Percentiles rank a stretch among this genome's conserved stretches.
Conservation (phyloP, 2,329 filamentous ascomycete species). For the Phialemonium atrogriseum region DNA sequence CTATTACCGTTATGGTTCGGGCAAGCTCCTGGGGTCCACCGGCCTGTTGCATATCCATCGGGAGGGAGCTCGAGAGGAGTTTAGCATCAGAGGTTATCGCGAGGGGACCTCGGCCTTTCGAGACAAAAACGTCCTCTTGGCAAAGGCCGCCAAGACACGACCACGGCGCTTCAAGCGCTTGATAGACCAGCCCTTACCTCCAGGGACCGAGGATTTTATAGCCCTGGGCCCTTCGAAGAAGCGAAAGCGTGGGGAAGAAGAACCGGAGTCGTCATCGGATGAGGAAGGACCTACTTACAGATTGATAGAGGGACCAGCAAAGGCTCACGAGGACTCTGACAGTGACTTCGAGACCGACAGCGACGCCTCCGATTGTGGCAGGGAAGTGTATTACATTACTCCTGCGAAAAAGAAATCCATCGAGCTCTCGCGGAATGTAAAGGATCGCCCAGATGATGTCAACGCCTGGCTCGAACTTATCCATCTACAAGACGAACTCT, state of each 20-base stretch:
- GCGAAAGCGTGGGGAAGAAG: conserved; percentile 27
- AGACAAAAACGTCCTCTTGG: conserved; percentile 41
- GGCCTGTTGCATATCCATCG: conserved; percentile 58
- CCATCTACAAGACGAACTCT: conserved; percentile 63
- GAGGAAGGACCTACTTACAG: conserved; percentile 49
- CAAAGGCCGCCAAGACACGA: conserved; percentile 28
- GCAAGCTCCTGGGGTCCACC: conserved; percentile 60
- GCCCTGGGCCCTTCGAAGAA: conserved; percentile 34
- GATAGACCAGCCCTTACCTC: conserved; percentile 11
- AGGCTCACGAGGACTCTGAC: conserved; percentile 35
- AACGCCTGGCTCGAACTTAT: conserved; percentile 73
- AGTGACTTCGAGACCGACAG: conserved; percentile 42
- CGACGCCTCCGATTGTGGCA: conserved; percentile 21
- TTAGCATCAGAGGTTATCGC: conserved; percentile 36
- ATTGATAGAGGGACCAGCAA: conserved; percentile 58
- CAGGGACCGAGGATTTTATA: conserved; percentile 37
- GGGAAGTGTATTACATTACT: conserved; percentile 6
- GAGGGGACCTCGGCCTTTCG: conserved; percentile 32
- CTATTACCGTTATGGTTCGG: conserved; percentile 62
- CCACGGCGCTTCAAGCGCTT: conserved; percentile 32
- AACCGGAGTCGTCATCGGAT: conserved; percentile 25
- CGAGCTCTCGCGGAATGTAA: conserved; percentile 54
- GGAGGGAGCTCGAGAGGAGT: conserved; percentile 48
- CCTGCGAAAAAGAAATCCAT: conserved; percentile 47
- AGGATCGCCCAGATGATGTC: conserved; percentile 57